Percentiles rank a stretch among this genome's conserved stretches.
phyloP scores from a whole-genome alignment of 768 basidiomycete species.

The Lanmaoa pseudosensibilis region DNA sequence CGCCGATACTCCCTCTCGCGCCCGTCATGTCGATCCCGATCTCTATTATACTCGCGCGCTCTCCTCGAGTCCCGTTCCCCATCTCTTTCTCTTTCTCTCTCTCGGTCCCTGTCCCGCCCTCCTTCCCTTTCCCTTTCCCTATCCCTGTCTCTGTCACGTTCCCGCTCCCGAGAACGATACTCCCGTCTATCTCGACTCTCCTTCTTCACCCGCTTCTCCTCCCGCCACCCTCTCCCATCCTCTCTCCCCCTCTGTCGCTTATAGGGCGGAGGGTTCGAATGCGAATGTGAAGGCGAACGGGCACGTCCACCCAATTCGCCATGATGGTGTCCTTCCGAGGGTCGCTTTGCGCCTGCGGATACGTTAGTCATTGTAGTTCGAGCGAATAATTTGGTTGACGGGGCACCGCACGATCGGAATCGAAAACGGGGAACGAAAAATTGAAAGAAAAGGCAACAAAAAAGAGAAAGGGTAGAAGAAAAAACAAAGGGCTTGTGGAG shows the following conservation, averaged over 20 bases:
- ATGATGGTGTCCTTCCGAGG: slow-evolving; percentile 59
- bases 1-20: slow-evolving; percentile 29
- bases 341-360: slow-evolving; percentile 81
- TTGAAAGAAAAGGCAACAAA: too few species aligned
- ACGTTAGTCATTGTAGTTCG: slow-evolving; percentile 69
- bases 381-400: slow-evolving; percentile 57
- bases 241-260: slow-evolving; percentile 58
- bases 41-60: slow-evolving; percentile 28
- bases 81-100: slow-evolving; percentile 34
- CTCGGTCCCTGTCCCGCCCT: slow-evolving; percentile 35
- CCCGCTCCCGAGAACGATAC: slow-evolving; percentile 37
- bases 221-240: slow-evolving; percentile 67
- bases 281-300: slow-evolving; percentile 14
- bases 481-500: neutral
- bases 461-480: neutral
- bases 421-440: slow-evolving; percentile 9
- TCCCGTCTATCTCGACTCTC: slow-evolving; percentile 39
- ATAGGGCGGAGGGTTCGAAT: slow-evolving; percentile 21
- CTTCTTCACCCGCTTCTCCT: slow-evolving; percentile 45
- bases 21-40: slow-evolving; percentile 30
- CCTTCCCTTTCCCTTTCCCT: slow-evolving; percentile 31
- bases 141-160: slow-evolving; percentile 31
- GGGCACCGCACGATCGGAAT: slow-evolving; percentile 74
- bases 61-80: slow-evolving; percentile 40
- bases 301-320: slow-evolving; percentile 34